A percentile compares a stretch with the other conserved stretches of the same genome.
phyloP scores from a whole-genome alignment of 2,329 filamentous ascomycete species.

The Epichloe typhina region DNA sequence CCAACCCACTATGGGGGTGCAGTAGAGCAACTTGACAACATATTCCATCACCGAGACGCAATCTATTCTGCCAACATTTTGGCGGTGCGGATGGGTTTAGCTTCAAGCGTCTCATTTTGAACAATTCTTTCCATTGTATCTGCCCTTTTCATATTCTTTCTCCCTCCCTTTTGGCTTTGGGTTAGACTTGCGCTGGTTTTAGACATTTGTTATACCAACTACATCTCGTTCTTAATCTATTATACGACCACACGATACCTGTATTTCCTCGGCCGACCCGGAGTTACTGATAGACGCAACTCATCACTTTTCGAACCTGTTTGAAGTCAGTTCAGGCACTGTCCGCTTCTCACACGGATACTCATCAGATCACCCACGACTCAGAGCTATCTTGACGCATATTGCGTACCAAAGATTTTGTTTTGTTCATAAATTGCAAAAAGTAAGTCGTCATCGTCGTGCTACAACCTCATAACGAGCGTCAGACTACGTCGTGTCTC shows the following conservation, averaged over 20 bases:
- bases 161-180: slow-evolving; percentile 17
- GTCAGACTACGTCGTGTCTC: not conserved
- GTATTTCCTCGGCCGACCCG: slow-evolving; percentile 8
- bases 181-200: slow-evolving; percentile 28
- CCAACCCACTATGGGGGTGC: slow-evolving; percentile 10
- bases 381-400: slow-evolving; percentile 12
- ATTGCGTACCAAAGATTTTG: slow-evolving; percentile 17
- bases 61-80: slow-evolving; percentile 3
- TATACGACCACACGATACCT: slow-evolving; percentile 9
- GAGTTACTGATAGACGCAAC: slow-evolving; percentile 9
- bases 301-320: not conserved
- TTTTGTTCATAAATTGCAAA: not conserved
- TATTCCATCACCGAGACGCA: slow-evolving; percentile 6
- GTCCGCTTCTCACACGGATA: not conserved
- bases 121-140: slow-evolving; percentile 1
- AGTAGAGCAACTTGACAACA: slow-evolving; percentile 8
- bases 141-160: slow-evolving; percentile 10
- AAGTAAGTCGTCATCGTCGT: not conserved
- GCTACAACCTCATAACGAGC: not conserved
- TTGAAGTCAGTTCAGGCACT: not conserved
- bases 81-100: slow-evolving; percentile 16
- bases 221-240: slow-evolving; percentile 9
- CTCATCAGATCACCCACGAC: slow-evolving; percentile 8
- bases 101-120: not conserved
- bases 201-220: slow-evolving; percentile 17